A percentile compares a stretch with the other conserved stretches of the same genome.
These are phyloP conservation scores for Chloranthus sessilifolius DNA, from an alignment of 164 flowering plant species.

Conservation along the genomic window DNA sequence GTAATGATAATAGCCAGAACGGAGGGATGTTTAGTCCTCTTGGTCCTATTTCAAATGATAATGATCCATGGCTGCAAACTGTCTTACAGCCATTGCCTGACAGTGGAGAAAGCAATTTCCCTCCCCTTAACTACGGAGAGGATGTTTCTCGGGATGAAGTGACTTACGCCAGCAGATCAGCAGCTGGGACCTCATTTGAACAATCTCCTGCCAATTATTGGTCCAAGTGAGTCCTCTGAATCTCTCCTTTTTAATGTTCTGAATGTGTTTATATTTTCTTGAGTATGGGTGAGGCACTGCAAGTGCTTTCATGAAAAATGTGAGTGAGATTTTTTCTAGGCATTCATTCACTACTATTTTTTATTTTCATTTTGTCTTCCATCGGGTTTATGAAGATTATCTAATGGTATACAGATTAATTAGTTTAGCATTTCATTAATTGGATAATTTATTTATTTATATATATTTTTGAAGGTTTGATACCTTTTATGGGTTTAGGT, in stretches of 20 bases:
- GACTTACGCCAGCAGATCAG: slow-evolving; percentile 36
- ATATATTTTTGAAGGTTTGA: too few species aligned
- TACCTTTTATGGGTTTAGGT: too few species aligned
- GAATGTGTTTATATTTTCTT: neutral
- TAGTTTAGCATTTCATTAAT: too few species aligned
- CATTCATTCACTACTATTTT: too few species aligned
- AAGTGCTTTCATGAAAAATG: too few species aligned
- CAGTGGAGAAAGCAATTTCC: slow-evolving; percentile 30
- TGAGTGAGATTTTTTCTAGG: neutral
- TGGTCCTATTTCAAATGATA: slow-evolving; percentile 30
- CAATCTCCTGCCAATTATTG: slow-evolving; percentile 46
- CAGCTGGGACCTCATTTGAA: slow-evolving; percentile 34
- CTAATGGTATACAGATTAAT: too few species aligned
- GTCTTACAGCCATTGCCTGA: slow-evolving; percentile 40
- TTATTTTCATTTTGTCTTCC: too few species aligned
- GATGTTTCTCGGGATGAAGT: slow-evolving; percentile 40
- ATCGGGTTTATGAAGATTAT: too few species aligned
- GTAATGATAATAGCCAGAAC: slow-evolving; percentile 39
- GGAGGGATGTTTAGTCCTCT: slow-evolving; percentile 33
- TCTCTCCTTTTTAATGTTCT: neutral
- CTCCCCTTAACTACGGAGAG: slow-evolving; percentile 29
- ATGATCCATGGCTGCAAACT: slow-evolving; percentile 56
- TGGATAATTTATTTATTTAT: too few species aligned
- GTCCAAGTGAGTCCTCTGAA: slow-evolving; percentile 58
- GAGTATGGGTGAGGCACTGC: neutral